These are phyloP conservation scores for Ormosia emarginata DNA, from an alignment of 306 rosid species.

Conservation along the genomic window DNA sequence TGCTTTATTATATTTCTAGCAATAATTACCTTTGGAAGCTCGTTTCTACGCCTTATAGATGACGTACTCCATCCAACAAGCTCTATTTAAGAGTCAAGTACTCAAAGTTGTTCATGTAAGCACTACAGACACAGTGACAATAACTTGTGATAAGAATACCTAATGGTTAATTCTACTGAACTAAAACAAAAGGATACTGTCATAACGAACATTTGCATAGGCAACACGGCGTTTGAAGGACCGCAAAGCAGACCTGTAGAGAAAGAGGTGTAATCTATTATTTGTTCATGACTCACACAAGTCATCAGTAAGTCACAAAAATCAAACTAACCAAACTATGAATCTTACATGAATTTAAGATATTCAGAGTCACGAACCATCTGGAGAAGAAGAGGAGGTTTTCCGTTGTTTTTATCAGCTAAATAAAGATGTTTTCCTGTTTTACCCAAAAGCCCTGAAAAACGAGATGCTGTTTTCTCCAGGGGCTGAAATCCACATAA, in stretches of 20 bases:
- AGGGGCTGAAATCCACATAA: slow-evolving; percentile 62
- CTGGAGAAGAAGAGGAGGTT: slow-evolving; percentile 82
- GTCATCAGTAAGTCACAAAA: not conserved
- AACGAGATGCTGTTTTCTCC: slow-evolving; percentile 60
- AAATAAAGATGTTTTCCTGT: slow-evolving; percentile 77
- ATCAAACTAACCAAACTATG: not conserved
- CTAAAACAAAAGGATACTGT: slow-evolving; percentile 63
- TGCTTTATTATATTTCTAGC: too few species aligned
- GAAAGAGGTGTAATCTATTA: slow-evolving; percentile 1
- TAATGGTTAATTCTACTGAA: not conserved
- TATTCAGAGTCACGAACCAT: slow-evolving; percentile 73
- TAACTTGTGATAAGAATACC: not conserved
- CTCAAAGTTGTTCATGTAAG: slow-evolving; percentile 25
- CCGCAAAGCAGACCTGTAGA: slow-evolving; percentile 75
- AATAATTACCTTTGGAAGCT: slow-evolving; percentile 75
- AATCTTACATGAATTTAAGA: slow-evolving; percentile 68
- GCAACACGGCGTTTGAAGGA: slow-evolving; percentile 79
- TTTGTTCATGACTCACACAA: not conserved
- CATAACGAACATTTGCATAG: slow-evolving; percentile 71
- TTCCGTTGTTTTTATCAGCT: slow-evolving; percentile 54
- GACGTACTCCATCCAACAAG: slow-evolving; percentile 98
- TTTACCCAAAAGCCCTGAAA: slow-evolving; percentile 62
- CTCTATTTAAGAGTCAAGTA: slow-evolving; percentile 54
- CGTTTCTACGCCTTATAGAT: slow-evolving; percentile 64
- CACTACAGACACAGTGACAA: not conserved